Evolutionary conservation across 768 basidiomycete species (phyloP), one percentile per base, ranked within the genome.

Genomic region (Pulveroboletus sp.): DNA sequence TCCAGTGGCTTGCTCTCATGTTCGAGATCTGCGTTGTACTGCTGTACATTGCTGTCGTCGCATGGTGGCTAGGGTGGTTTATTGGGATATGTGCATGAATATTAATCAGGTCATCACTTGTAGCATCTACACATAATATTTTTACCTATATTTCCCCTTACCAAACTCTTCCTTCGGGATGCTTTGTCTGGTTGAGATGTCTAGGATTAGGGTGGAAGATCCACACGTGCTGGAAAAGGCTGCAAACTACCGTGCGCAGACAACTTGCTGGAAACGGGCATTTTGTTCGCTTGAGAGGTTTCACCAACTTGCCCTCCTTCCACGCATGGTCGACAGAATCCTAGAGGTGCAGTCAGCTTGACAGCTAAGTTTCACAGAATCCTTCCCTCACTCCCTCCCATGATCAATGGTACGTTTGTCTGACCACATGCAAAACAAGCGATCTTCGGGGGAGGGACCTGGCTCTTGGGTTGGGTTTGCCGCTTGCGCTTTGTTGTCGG

Each of bases 41-140:
- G 14, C 70, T 81, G 50, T 76, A 88, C 62, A 38, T 81, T 36
- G 80, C 75, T 5, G 77, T 85, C 18, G 68, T 82, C 37, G 59
- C 73, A 8, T 90, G 88, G 87, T 90, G 88, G 88, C 60, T 78
- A 48, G 86, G 84, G 24, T 90, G 88, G 87, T 73, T 72, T 26
- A 61, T 86, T 38, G 77, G 77, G 37, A 55, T 88, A 52, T 67
- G 72, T 51, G 64, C 70, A 39, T 77, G 59, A 66, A 48, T 18
- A 27, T 24, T 37, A 32, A 45, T 40, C 43, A 45, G 15, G 30
- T 36, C 24, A 43, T 47, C 32, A 31, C 28, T 35, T 8, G 26
- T 28, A n/a, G 1, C 41, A 50, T 49, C 49, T 51, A 54, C 32
- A 30, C 44, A 53, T 42, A 57, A 30, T 57, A 50, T 58, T 28